These are phyloP conservation scores for Gynochthodes officinalis DNA, from an alignment of 257 asterid species.

Conservation along the genomic window DNA sequence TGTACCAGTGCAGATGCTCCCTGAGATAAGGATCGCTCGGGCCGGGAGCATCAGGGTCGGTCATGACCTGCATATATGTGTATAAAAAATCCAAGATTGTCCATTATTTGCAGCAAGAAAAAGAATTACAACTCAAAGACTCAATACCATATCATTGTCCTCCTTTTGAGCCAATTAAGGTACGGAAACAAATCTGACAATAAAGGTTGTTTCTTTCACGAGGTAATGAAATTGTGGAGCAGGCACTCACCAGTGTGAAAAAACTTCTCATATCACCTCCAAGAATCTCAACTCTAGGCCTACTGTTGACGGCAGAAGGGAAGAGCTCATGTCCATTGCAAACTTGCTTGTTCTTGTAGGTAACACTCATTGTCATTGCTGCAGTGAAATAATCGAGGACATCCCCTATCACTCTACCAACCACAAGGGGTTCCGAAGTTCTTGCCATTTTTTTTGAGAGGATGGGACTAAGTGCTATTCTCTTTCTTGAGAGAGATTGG, in stretches of 20 bases:
- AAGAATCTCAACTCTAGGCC: constrained; percentile 57
- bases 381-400: constrained; percentile 59
- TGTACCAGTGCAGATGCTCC: constrained; percentile 86
- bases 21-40: constrained; percentile 85
- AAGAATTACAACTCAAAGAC: too few species aligned
- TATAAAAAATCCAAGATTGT: neutral
- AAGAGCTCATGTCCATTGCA: constrained; percentile 68
- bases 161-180: too few species aligned
- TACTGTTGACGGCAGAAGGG: constrained; percentile 52
- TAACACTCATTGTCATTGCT: constrained; percentile 35
- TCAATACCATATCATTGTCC: neutral
- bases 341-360: constrained; percentile 50
- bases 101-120: neutral
- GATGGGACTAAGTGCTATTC: neutral
- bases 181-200: too few species aligned
- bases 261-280: constrained; percentile 71
- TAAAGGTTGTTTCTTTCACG: too few species aligned
- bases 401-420: constrained; percentile 85
- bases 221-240: too few species aligned
- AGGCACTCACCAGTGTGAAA: constrained; percentile 52
- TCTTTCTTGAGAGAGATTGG: neutral
- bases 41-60: constrained; percentile 91
- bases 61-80: constrained; percentile 49
- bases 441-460: constrained; percentile 30
- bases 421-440: constrained; percentile 52